Percentiles rank a stretch among this genome's conserved stretches.
Conservation (phyloP, 2,329 filamentous ascomycete genomes). For the Lasiodiplodia theobromae region DNA sequence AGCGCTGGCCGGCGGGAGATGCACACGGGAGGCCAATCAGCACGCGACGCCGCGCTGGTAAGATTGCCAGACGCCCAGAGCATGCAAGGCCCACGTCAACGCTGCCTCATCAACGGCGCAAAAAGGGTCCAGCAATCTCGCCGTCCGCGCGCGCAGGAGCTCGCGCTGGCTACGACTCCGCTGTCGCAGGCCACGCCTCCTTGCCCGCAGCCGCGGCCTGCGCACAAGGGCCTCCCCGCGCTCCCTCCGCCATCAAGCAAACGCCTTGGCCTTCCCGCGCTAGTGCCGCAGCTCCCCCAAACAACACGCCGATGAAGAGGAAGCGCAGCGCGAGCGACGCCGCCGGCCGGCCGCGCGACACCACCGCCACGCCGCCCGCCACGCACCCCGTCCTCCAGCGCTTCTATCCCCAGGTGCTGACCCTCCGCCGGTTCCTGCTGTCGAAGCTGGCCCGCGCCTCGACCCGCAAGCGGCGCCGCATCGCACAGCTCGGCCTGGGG, state of each 20-base stretch:
- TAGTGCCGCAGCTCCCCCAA: conserved; percentile 16
- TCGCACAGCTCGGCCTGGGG: conserved; percentile 46
- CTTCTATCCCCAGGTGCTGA: conserved; percentile 71
- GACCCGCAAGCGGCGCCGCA: conserved; percentile 57
- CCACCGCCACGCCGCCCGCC: conserved; percentile 33
- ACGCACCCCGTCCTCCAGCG: conserved; percentile 70
- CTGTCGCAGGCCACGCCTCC: conserved; percentile 12
- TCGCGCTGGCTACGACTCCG: neutral
- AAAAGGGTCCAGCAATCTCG: conserved; percentile 16
- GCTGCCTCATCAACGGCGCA: conserved; percentile 22
- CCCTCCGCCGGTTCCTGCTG: conserved; percentile 75
- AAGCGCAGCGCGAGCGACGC: conserved; percentile 20
- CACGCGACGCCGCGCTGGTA: conserved; percentile 20
- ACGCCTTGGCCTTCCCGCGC: conserved; percentile 19
- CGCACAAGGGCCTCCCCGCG: conserved; percentile 8
- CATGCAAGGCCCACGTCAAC: conserved; percentile 11
- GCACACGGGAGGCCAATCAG: conserved; percentile 27
- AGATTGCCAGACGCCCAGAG: conserved; percentile 19
- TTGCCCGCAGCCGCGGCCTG: conserved; percentile 15
- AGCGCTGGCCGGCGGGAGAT: conserved; percentile 28
- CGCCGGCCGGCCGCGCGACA: conserved; percentile 3
- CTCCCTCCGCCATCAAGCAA: conserved; percentile 17
- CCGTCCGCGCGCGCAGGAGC: neutral
- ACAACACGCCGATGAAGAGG: conserved; percentile 23
- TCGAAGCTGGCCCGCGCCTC: conserved; percentile 71